A percentile compares a stretch with the other conserved stretches of the same genome.
phyloP scores from a whole-genome alignment of 2,329 filamentous ascomycete species.

The Amauroascus verrucosus region DNA sequence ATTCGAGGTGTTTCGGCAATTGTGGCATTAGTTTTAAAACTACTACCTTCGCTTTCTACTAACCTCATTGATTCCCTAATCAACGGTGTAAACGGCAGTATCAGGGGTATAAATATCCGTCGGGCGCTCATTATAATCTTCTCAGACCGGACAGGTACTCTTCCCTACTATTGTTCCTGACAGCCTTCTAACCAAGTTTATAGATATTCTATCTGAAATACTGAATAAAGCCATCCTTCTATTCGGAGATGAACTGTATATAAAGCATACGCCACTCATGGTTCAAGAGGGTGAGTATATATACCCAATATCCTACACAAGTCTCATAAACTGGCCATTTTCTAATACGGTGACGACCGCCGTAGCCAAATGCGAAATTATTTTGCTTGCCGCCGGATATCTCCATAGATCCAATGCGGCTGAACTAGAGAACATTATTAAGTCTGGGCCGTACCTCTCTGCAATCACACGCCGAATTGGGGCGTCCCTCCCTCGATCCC shows the following conservation, averaged over 20 bases:
- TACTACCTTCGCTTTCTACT: constrained; percentile 42
- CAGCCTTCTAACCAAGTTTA: constrained; percentile 10
- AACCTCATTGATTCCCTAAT: constrained; percentile 57
- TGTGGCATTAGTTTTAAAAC: constrained; percentile 42
- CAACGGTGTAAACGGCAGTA: constrained; percentile 54
- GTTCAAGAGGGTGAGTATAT: constrained; percentile 69
- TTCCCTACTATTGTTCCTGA: background rate
- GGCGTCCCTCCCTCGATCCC: constrained; percentile 61
- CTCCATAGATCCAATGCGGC: constrained; percentile 56
- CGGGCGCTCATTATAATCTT: constrained; percentile 55
- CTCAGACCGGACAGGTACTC: constrained; percentile 41
- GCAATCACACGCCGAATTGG: constrained; percentile 76
- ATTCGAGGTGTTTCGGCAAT: constrained; percentile 48
- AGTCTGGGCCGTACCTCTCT: constrained; percentile 62
- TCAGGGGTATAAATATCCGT: constrained; percentile 54
- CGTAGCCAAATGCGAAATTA: constrained; percentile 65
- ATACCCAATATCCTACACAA: background rate
- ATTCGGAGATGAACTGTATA: constrained; percentile 79
- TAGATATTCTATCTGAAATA: constrained; percentile 36
- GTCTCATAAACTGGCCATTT: background rate
- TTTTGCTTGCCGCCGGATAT: constrained; percentile 69
- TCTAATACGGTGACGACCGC: constrained; percentile 18
- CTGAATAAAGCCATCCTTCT: constrained; percentile 59
- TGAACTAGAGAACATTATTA: constrained; percentile 57
- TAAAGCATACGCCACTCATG: constrained; percentile 71